Conservation (phyloP, 1,284 basidiomycete genomes). For the Sanghuangporus sanghuang region DNA sequence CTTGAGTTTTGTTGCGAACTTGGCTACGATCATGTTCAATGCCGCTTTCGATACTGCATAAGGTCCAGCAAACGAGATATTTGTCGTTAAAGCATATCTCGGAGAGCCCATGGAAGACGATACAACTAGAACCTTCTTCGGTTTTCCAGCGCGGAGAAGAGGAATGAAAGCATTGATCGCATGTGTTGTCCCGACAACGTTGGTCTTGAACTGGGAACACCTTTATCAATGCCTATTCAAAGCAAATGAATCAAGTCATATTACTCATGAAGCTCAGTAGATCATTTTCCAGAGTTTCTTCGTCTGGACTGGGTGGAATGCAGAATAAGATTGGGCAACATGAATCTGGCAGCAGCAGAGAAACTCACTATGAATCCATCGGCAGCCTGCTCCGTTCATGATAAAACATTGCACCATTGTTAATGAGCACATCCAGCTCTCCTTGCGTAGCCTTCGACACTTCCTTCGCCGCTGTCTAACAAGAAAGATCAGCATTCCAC, state of each 20-base stretch:
- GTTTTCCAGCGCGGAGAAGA: constrained; percentile 20
- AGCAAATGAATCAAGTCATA: constrained; percentile 1
- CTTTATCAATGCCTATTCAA: not conserved
- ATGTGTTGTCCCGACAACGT: constrained; percentile 22
- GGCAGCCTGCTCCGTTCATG: constrained; percentile 10
- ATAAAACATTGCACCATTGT: constrained; percentile 26
- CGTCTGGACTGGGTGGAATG: constrained; percentile 3
- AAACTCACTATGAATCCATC: constrained; percentile 21
- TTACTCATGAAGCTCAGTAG: constrained; percentile 21
- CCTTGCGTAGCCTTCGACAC: constrained; percentile 19
- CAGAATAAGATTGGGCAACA: no score
- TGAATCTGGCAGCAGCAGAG: not conserved
- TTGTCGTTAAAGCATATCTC: constrained; percentile 12
- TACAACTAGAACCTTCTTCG: constrained; percentile 23
- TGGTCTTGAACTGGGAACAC: constrained; percentile 20
- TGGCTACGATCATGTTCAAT: constrained; percentile 23
- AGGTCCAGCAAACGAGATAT: not conserved
- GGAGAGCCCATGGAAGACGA: constrained; percentile 20
- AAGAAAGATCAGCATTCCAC: not conserved
- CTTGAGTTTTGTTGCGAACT: constrained; percentile 20
- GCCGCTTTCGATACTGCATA: constrained; percentile 23
- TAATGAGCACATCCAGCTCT: constrained; percentile 30
- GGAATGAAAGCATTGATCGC: constrained; percentile 25
- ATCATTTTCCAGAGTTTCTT: constrained; percentile 23
- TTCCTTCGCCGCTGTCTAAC: not conserved